phyloP scores from a whole-genome alignment of 768 basidiomycete genomes.

The Sarcodon sp. region DNA sequence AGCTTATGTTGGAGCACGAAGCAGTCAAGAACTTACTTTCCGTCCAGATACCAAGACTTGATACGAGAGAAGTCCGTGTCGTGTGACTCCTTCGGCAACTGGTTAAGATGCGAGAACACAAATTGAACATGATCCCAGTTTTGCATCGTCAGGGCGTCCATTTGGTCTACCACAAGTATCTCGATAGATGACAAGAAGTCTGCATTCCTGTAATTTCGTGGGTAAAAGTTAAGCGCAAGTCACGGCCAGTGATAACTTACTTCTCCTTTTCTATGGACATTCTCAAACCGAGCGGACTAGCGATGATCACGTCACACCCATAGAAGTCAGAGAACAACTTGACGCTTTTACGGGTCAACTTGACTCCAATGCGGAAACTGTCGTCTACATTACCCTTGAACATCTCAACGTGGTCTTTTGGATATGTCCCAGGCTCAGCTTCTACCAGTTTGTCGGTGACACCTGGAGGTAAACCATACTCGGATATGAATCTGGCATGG shows the following conservation, averaged over 20 bases:
- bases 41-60: slow-evolving; percentile 96
- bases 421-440: slow-evolving; percentile 67
- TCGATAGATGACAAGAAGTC: slow-evolving; percentile 95
- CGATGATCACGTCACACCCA: slow-evolving; percentile 81
- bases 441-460: slow-evolving; percentile 68
- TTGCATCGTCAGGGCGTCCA: slow-evolving; percentile 92
- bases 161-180: slow-evolving; percentile 79
- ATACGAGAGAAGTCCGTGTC: slow-evolving; percentile 94
- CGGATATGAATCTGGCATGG: slow-evolving; percentile 63
- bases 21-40: slow-evolving; percentile 47
- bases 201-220: slow-evolving; percentile 38
- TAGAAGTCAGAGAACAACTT: slow-evolving; percentile 91
- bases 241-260: slow-evolving; percentile 28
- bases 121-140: slow-evolving; percentile 99
- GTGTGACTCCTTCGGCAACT: slow-evolving; percentile 85
- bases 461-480: slow-evolving; percentile 75
- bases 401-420: slow-evolving; percentile 81
- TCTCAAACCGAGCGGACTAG: slow-evolving; percentile 85
- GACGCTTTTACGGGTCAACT: slow-evolving; percentile 84
- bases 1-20: background rate
- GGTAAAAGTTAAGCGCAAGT: background rate
- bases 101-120: slow-evolving; percentile 74
- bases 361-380: slow-evolving; percentile 84
- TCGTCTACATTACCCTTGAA: slow-evolving; percentile 98
- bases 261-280: slow-evolving; percentile 92